Percentiles rank a stretch among this genome's conserved stretches.
Conservation (phyloP, 306 rosid genomes). For the Fragaria nilgerrensis region DNA sequence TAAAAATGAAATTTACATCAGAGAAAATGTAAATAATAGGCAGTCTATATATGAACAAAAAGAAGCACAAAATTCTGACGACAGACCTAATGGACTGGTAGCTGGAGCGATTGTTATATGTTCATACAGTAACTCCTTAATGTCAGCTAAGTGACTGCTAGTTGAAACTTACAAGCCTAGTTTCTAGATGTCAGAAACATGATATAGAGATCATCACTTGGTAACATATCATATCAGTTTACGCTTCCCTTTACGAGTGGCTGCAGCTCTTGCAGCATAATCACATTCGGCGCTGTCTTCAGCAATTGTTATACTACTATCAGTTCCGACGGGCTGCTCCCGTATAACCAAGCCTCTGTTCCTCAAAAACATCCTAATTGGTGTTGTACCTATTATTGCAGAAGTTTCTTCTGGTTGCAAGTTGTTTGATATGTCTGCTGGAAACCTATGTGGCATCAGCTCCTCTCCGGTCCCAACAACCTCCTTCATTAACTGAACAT, state of each 20-base stretch:
- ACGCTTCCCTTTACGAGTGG: slow-evolving; percentile 20
- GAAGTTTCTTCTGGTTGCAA: slow-evolving; percentile 25
- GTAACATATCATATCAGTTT: not conserved
- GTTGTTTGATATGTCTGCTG: slow-evolving; percentile 9
- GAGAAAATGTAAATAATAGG: not conserved
- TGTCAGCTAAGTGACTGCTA: slow-evolving; percentile 8
- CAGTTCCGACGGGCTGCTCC: slow-evolving; percentile 49
- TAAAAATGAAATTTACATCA: too few relatives aligned
- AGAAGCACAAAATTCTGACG: not conserved
- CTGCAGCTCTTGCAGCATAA: not conserved
- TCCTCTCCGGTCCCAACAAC: slow-evolving; percentile 53
- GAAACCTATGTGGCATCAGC: slow-evolving; percentile 62
- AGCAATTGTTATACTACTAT: slow-evolving; percentile 21
- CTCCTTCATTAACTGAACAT: slow-evolving; percentile 61
- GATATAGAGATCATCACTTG: not conserved
- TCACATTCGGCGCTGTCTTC: slow-evolving; percentile 23
- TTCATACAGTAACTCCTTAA: not conserved
- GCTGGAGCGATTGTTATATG: not conserved
- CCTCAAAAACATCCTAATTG: slow-evolving; percentile 66
- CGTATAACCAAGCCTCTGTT: slow-evolving; percentile 65
- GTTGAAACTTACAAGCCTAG: not conserved
- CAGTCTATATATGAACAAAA: not conserved
- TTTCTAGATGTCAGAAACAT: not conserved
- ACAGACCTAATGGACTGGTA: slow-evolving; percentile 2
- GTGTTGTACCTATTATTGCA: slow-evolving; percentile 42